A percentile compares a stretch with the other conserved stretches of the same genome.
Evolutionary conservation across 352 stramenopile genomes (phyloP).

Genomic region (Hyphochytrium catenoides): DNA sequence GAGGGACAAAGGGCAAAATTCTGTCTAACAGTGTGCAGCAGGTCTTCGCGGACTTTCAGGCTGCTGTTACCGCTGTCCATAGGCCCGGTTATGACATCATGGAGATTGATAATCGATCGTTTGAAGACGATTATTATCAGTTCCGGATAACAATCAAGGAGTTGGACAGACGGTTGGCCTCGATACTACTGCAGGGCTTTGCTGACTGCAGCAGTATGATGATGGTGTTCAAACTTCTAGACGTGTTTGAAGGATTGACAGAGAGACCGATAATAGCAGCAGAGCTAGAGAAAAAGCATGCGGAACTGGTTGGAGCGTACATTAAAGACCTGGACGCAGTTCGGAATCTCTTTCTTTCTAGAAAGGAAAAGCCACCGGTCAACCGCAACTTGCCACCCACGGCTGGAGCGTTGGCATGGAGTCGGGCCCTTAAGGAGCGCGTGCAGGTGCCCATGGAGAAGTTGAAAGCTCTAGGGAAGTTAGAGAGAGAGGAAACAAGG

Average conservation of each 20-base stretch:
- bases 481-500: conserved; percentile 66
- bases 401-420: conserved; percentile 70
- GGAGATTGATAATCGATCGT: conserved; percentile 62
- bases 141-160: conserved; percentile 67
- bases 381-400: conserved; percentile 64
- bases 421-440: conserved; percentile 44
- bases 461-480: conserved; percentile 42
- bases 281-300: conserved; percentile 64
- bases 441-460: conserved; percentile 72
- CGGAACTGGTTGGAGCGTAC: conserved; percentile 42
- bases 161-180: conserved; percentile 52
- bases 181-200: conserved; percentile 70
- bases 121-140: conserved; percentile 72
- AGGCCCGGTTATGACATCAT: conserved; percentile 60
- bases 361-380: conserved; percentile 53
- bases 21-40: conserved; percentile 64
- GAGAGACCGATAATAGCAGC: conserved; percentile 52
- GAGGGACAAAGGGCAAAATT: conserved; percentile 73
- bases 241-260: conserved; percentile 68
- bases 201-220: conserved; percentile 68
- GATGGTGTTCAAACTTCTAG: conserved; percentile 65
- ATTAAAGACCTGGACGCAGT: conserved; percentile 46
- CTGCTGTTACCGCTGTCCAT: conserved; percentile 42
- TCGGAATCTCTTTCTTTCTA: conserved; percentile 68
- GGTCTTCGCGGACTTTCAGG: conserved; percentile 60